phyloP scores from a whole-genome alignment of 345 rosid genomes.

The Cardamine chenopodiifolia region DNA sequence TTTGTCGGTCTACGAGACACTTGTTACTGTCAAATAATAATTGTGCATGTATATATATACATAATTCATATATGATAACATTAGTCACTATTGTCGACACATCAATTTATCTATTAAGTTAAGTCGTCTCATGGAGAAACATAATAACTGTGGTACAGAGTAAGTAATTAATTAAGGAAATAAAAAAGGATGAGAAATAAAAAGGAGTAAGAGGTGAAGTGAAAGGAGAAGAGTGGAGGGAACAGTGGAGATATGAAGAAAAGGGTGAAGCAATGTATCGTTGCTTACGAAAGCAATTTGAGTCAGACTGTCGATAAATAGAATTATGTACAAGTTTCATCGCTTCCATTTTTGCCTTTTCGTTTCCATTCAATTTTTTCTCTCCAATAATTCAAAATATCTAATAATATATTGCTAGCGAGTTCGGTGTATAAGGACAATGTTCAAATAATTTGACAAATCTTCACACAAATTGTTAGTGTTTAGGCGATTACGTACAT shows the following conservation, averaged over 20 bases:
- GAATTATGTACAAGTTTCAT: constrained; percentile 42
- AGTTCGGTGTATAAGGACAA: not conserved
- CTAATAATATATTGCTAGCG: not conserved
- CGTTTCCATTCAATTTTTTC: not conserved
- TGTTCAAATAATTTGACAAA: not conserved
- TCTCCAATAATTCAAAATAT: not conserved
- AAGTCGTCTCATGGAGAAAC: not conserved
- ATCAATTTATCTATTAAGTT: not conserved
- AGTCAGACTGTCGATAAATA: constrained; percentile 48
- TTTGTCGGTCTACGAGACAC: constrained; percentile 39
- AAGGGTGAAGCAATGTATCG: constrained; percentile 37
- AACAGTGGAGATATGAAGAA: constrained; percentile 35
- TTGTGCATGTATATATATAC: not conserved
- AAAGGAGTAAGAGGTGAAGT: constrained; percentile 4
- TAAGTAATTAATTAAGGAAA: constrained; percentile 12
- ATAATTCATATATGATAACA: constrained; percentile 11
- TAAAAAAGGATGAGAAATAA: not conserved
- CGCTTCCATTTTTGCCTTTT: constrained; percentile 28
- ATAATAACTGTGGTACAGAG: not conserved
- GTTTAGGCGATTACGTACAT: not conserved
- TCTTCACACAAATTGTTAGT: not conserved
- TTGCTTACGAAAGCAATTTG: constrained; percentile 46
- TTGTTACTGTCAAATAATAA: constrained; percentile 15
- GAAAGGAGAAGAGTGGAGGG: constrained; percentile 32
- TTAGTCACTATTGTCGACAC: constrained; percentile 6